Percentiles rank a stretch among this genome's conserved stretches.
phyloP scores from a whole-genome alignment of 1,284 basidiomycete genomes.

The Fomitiporia mediterranea region DNA sequence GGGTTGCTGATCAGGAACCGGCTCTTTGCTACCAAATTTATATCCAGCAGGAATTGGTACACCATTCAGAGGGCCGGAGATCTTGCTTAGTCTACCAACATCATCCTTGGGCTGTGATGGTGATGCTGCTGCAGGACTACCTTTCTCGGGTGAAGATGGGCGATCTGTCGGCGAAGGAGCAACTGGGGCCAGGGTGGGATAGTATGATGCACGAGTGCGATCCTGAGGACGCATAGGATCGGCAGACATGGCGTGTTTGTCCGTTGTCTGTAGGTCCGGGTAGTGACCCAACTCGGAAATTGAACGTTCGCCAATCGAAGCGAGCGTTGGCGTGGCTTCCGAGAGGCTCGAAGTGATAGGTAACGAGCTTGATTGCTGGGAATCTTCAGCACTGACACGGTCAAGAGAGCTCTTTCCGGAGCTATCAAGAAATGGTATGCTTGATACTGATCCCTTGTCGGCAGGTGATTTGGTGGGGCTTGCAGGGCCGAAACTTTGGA shows the following conservation, averaged over 20 bases:
- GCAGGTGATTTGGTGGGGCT: conserved; percentile 45
- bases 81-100: conserved; percentile 63
- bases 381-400: conserved; percentile 39
- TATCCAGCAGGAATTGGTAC: conserved; percentile 83
- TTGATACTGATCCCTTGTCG: conserved; percentile 15
- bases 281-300: conserved; percentile 80
- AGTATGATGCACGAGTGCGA: conserved; percentile 48
- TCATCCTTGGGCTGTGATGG: conserved; percentile 33
- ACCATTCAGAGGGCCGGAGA: conserved; percentile 86
- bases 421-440: conserved; percentile 12
- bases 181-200: conserved; percentile 47
- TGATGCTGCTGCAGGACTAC: conserved; percentile 46
- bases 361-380: conserved; percentile 53
- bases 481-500: conserved; percentile 37
- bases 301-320: conserved; percentile 47
- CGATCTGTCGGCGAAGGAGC: conserved; percentile 39
- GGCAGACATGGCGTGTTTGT: conserved; percentile 42
- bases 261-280: conserved; percentile 44
- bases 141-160: conserved; percentile 37
- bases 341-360: conserved; percentile 45
- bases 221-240: conserved; percentile 52
- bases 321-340: conserved; percentile 33
- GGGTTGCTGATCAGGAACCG: conserved; percentile 38
- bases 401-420: conserved; percentile 14
- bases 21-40: conserved; percentile 78